These are phyloP conservation scores for Xerocomus spinulosus DNA, from an alignment of 768 basidiomycete genomes.

Conservation along the genomic window DNA sequence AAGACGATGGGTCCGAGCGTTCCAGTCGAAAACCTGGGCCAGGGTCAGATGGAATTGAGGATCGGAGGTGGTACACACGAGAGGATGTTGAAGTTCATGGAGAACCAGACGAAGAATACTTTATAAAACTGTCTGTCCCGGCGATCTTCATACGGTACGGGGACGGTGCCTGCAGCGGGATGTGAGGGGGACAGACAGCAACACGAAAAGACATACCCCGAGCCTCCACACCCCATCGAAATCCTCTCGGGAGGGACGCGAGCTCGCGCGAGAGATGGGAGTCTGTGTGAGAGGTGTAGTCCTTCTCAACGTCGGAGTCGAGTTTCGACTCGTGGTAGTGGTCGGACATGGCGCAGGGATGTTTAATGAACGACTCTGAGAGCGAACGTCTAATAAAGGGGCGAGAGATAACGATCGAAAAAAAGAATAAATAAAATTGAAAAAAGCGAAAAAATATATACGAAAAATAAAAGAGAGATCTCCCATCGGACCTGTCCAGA, in stretches of 20 bases:
- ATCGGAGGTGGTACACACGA: slow-evolving; percentile 31
- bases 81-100: slow-evolving; percentile 63
- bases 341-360: slow-evolving; percentile 22
- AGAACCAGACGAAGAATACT: slow-evolving; percentile 70
- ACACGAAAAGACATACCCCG: slow-evolving; percentile 14
- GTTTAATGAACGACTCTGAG: not conserved
- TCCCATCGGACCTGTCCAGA: not conserved
- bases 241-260: slow-evolving; percentile 11
- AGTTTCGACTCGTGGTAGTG: slow-evolving; percentile 15
- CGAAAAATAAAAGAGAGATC: not conserved
- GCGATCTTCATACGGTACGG: slow-evolving; percentile 46
- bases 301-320: slow-evolving; percentile 30
- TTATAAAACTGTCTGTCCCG: slow-evolving; percentile 58
- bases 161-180: slow-evolving; percentile 42
- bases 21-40: slow-evolving; percentile 59
- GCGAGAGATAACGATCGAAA: slow-evolving; percentile 2
- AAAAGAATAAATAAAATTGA: slow-evolving; percentile 1
- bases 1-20: slow-evolving; percentile 63
- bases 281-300: slow-evolving; percentile 15
- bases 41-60: not conserved
- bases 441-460: not conserved
- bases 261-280: slow-evolving; percentile 3
- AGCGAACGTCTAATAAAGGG: slow-evolving; percentile 11
- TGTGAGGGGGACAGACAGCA: not conserved
- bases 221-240: slow-evolving; percentile 33